Percentiles rank a stretch among this genome's conserved stretches.
These are phyloP conservation scores for Wickerhamiella domercqiae DNA, from an alignment of 805 yeast genomes.

Conservation along the genomic window DNA sequence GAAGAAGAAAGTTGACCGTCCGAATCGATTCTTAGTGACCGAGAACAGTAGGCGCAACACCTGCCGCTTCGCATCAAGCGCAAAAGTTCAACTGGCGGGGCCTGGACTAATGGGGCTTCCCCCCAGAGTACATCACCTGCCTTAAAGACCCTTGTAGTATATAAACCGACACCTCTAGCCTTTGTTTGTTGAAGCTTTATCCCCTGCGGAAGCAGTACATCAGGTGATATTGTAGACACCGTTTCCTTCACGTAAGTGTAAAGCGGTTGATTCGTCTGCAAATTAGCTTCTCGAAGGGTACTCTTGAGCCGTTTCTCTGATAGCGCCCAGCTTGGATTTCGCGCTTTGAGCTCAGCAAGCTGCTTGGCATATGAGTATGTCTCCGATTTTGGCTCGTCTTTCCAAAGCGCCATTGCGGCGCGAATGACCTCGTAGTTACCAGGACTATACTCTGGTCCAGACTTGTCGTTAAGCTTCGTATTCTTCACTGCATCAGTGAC, in stretches of 20 bases:
- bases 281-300: slow-evolving; percentile 40
- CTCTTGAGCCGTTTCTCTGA: slow-evolving; percentile 42
- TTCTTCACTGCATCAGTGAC: no score
- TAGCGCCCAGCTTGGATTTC: slow-evolving; percentile 48
- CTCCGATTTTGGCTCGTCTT: slow-evolving; percentile 48
- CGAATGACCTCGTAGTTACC: slow-evolving; percentile 44
- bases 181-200: slow-evolving; percentile 36
- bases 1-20: slow-evolving; percentile 17
- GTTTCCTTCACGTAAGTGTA: slow-evolving; percentile 41
- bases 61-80: slow-evolving; percentile 43
- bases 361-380: slow-evolving; percentile 40
- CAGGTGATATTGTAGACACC: slow-evolving; percentile 35
- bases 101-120: slow-evolving; percentile 43
- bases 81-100: slow-evolving; percentile 55
- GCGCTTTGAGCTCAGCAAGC: slow-evolving; percentile 33
- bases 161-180: slow-evolving; percentile 46
- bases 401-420: slow-evolving; percentile 52
- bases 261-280: slow-evolving; percentile 29
- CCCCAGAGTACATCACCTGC: slow-evolving; percentile 45
- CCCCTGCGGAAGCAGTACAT: slow-evolving; percentile 23
- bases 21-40: slow-evolving; percentile 26
- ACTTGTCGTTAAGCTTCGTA: no score
- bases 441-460: slow-evolving; percentile 29
- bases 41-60: slow-evolving; percentile 63
- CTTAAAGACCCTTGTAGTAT: slow-evolving; percentile 32